Evolutionary conservation across 2,329 filamentous ascomycete genomes (phyloP), one percentile per base, ranked within the genome.

Genomic region (Pyrenophora tritici-repentis): DNA sequence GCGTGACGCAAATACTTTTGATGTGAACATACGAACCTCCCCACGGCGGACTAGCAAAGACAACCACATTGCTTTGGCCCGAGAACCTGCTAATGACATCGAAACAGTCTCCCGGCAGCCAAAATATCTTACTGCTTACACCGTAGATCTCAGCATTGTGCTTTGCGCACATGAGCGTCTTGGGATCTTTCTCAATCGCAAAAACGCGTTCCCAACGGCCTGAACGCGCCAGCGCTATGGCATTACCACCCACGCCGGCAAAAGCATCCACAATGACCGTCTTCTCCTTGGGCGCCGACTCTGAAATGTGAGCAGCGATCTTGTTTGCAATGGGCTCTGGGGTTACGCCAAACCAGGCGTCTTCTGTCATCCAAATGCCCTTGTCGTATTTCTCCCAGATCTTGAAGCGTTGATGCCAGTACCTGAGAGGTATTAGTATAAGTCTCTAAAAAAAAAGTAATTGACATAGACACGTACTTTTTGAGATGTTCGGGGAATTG

Each of bases 261-360:
- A 99, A 99, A 38, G 89, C 84, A 73, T 99, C 94, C 52, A 99
- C 85, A 32, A 99, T 77, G 31, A 87, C 83, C 8, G 78, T 83
- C 61, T 86, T 88, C 13, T 76, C 75, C 14, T 74, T 65, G 46
- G 82, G 77, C 18, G 81, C 77, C 37, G 79, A 79, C 50, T 79
- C 76, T 13, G 81, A 78, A 35, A 96, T 79, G 66, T 96, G 88
- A 12, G 80, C 68, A 13, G 92, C 90, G 45, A 96, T 90, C 75
- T 87, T 85, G 52, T 48, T 55, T 13, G 47, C 47, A 7, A 99
- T 85, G 4, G 90, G 89, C 73, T 99, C 93, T 12, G 94, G 92
- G 0, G 95, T 99, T 6, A 97, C 92, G 47, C 92, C 94, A 72
- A 94, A 99, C 94, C 94, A 99, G 46, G 91, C 89, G 75, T 93